Evolutionary conservation across 2,329 filamentous ascomycete species (phyloP), one percentile per base, ranked within the genome.

Genomic region (Venturia carpophila): DNA sequence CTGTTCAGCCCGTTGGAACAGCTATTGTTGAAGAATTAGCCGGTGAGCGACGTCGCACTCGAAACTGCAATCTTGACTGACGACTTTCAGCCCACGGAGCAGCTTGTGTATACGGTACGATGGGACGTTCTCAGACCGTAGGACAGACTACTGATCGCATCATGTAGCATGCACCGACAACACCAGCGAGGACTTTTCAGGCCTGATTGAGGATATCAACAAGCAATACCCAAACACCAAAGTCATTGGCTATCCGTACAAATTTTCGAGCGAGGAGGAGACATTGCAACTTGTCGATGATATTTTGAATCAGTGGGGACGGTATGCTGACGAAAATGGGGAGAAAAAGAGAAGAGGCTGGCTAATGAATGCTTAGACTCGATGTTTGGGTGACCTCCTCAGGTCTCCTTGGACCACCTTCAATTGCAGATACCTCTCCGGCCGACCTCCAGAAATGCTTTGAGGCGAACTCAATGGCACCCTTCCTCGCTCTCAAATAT

Each of bases 401-500:
- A 0, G 82, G 81, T 9, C 77, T 85, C 1, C 79, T 86, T 0
- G 84, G 84, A 0, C 84, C 85, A 0, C 76, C 82, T 0, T 81
- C 80, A 0, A 83, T 87, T 66, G 79, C 80, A 41, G 77, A 78
- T 17, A 87, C 84, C 1, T 83, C 81, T 0, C 82, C 84, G 0
- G 73, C 75, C 13, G 83, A 85, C 69, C 75, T 87, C 17, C 79
- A 81, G 70, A 80, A 79, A 60, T 82, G 81, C 67, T 86, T 87
- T 71, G 83, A 86, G 70, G 81, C 83, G 2, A 85, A 87, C 70
- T 79, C 79, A 47, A 79, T 87, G 73, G 83, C 83, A 7, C 84
- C 85, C 1, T 87, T 87, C 76, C 86, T 85, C 69, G 84, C 84
- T 1, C 77, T 87, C 67, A 87, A 87, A 71, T 86, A 87, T 69